A percentile compares a stretch with the other conserved stretches of the same genome.
phyloP scores from a whole-genome alignment of 2,329 filamentous ascomycete genomes.

The Xylariales sp. region DNA sequence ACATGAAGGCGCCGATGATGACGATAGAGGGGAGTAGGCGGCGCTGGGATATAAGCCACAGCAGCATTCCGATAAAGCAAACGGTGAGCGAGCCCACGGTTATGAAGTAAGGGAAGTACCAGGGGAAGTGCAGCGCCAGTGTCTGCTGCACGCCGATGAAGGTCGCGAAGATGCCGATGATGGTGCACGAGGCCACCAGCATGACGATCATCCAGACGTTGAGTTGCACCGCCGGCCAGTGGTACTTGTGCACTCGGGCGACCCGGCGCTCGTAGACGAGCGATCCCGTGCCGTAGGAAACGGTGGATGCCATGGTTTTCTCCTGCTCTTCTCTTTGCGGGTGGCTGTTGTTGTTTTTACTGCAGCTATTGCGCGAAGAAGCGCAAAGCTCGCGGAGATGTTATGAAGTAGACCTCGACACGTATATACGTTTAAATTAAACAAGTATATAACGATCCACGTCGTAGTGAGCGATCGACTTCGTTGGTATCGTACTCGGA shows the following conservation, averaged over 20 bases:
- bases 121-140: constrained; percentile 51
- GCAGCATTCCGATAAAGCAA: constrained; percentile 60
- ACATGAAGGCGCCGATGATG: constrained; percentile 60
- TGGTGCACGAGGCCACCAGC: constrained; percentile 52
- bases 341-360: no score
- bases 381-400: no score
- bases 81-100: constrained; percentile 56
- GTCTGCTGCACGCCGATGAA: constrained; percentile 57
- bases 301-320: constrained; percentile 31
- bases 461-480: no score
- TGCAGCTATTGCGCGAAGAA: no score
- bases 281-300: constrained; percentile 33
- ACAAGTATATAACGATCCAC: no score
- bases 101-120: constrained; percentile 67
- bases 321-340: no score
- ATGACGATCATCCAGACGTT: constrained; percentile 66
- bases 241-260: constrained; percentile 53
- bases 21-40: constrained; percentile 58
- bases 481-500: no score
- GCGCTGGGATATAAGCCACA: constrained; percentile 58
- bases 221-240: constrained; percentile 64
- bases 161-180: constrained; percentile 57
- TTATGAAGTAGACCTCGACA: no score
- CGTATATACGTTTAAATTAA: no score
- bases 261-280: constrained; percentile 38